Percentiles rank a stretch among this genome's conserved stretches.
phyloP scores from a whole-genome alignment of 164 flowering plant genomes.

The Berberis thunbergii region DNA sequence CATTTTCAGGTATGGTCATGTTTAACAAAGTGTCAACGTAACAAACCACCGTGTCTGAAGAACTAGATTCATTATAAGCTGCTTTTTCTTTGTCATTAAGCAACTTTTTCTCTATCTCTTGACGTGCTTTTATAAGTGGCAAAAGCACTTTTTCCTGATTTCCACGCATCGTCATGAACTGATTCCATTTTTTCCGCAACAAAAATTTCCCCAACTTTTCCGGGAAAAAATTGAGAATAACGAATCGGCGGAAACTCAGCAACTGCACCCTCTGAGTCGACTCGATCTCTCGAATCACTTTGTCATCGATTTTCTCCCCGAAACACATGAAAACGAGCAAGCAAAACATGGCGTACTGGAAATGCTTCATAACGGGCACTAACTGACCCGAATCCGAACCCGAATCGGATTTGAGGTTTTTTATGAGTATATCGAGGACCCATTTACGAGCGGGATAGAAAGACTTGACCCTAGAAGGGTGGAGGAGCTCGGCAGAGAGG shows the following conservation, averaged over 20 bases:
- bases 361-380: neutral
- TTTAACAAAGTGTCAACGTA: no score
- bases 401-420: neutral
- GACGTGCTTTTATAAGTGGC: neutral
- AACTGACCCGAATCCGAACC: neutral
- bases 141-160: conserved; percentile 14
- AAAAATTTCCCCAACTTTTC: conserved; percentile 14
- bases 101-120: no score
- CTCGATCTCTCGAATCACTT: conserved; percentile 18
- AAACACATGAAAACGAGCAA: conserved; percentile 37
- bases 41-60: conserved; percentile 17
- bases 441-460: conserved; percentile 22
- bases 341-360: conserved; percentile 25
- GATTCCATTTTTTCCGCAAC: conserved; percentile 18
- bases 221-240: conserved; percentile 5
- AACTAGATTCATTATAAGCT: neutral
- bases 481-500: conserved; percentile 8
- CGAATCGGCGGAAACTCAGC: neutral
- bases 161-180: conserved; percentile 9
- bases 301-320: conserved; percentile 29
- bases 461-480: conserved; percentile 23
- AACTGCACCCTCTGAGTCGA: conserved; percentile 8
- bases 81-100: neutral
- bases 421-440: conserved; percentile 18
- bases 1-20: conserved; percentile 7